Evolutionary conservation across 139 green algal species (phyloP), one percentile per base, ranked within the genome.

Genomic region (Microglena sp.): DNA sequence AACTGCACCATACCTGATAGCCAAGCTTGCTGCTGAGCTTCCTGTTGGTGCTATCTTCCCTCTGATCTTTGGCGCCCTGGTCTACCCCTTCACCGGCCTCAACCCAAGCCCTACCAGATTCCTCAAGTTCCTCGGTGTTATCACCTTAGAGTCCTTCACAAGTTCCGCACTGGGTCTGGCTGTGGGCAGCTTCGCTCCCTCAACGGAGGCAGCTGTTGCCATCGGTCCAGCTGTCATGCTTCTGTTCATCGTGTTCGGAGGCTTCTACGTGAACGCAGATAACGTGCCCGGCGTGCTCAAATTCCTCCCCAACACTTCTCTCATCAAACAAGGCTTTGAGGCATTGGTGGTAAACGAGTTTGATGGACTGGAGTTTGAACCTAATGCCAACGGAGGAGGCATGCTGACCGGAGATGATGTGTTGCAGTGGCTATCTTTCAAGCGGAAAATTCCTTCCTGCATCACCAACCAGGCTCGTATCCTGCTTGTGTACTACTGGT

Each of bases 211-310:
- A 6, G 92, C 92, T 2, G 69, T 92, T 35, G 91, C 88, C 45
- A 84, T 98, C n/a, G 92, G 92, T 3, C 92, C 92, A 3, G 86
- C 85, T 21, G 77, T 96, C 50, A 97, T 97, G 82, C 67, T 93
- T 18, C 62, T 97, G 27, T 94, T 87, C 76, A 96, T 97, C 60
- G 86, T 98, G 31, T 95, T 97, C 68, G 90, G 92, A 2, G 89
- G 92, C 3, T 85, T 88, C 64, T 97, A 95, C 72, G 82, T 91
- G 40, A 95, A 96, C 56, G 56, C 50, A 1, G 65, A 66, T 34
- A 88, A 82, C 57, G 83, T 89, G 31, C 89, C 85, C 2, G 40
- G 58, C 1, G 55, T 73, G 18, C 75, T 96, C 65, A 70, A 74
- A 30, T 95, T 87, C 84, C 66, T 96, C 43, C 87, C 90, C 8